Evolutionary conservation across 352 stramenopile species (phyloP), one percentile per base, ranked within the genome.

Genomic region (Phytophthora agathidicida): DNA sequence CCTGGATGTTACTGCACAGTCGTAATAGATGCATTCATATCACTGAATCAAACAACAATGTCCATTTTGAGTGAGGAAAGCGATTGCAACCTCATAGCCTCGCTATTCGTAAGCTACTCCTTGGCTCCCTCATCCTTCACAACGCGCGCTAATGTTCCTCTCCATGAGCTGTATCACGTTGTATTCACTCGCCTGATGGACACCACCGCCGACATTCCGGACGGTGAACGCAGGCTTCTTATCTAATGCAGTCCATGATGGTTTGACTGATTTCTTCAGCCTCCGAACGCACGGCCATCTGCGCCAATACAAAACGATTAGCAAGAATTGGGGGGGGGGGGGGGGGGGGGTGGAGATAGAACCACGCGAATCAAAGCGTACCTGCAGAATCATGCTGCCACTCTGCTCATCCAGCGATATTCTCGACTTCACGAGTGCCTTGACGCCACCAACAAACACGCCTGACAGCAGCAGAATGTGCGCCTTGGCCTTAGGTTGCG

Each of bases 231-330:
- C 49, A 58, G 37, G 35, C 60, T 49, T 58, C 51, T 92, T 91
- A 95, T 80, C 86, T 80, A 76, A 99, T 99, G 80, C 96, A 99
- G 62, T 99, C 96, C 62, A 97, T 94, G 32, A 99, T 97, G 65
- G 97, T 98, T 65, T 97, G 85, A 57, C 93, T 98, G 27, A 99
- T 87, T 65, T 96, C 79, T 33, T 94, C 84, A 63, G 94, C 87
- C 64, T 99, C 93, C 65, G 93, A 98, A 63, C 97, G 83, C 20
- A 99, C 96, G 14, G 94, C 96, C 83, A 99, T 99, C 87, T 99
- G 50, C 41, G 68, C 16, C 68, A 32, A 61, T 36, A 27, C 33
- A 61, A 46, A 16, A 49, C 14, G 11, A 41, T 64, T 39, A 60
- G 43, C 45, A 47, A 39, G 10, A 49, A 23, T 35, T 23, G 31